phyloP scores from a whole-genome alignment of 441 rosid species.

The Syzygium syzygioides region DNA sequence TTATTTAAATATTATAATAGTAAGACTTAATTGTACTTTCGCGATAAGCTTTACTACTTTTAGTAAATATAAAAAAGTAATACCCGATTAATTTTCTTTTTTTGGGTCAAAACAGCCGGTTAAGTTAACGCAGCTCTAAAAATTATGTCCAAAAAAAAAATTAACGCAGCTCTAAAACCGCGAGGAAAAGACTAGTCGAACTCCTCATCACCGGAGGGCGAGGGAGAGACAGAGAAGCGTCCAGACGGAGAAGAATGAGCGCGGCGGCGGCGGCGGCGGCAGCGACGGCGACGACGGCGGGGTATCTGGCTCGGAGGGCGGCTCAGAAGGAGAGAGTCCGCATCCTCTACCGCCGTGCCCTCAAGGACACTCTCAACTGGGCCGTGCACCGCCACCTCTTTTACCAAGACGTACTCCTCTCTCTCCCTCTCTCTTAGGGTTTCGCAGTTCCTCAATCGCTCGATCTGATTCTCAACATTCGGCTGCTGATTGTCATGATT shows the following conservation, averaged over 20 bases:
- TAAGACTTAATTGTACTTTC: too few relatives aligned
- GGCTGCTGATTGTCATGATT: neutral
- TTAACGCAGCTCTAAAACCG: too few relatives aligned
- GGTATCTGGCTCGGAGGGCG: conserved; percentile 76
- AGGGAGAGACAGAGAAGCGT: conserved; percentile 2
- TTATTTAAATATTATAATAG: too few relatives aligned
- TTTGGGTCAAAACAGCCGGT: neutral
- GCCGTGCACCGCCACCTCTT: conserved; percentile 96
- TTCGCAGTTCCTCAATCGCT: neutral
- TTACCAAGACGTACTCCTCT: conserved; percentile 55
- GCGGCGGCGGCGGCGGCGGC: conserved; percentile 22
- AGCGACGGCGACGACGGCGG: conserved; percentile 31
- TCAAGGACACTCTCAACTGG: conserved; percentile 91
- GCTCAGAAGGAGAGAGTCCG: conserved; percentile 89
- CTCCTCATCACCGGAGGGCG: conserved; percentile 3
- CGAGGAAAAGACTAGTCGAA: neutral
- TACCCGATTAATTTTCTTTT: neutral
- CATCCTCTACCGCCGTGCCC: conserved; percentile 93
- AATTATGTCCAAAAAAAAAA: too few relatives aligned
- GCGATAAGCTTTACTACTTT: too few relatives aligned
- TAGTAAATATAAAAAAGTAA: neutral
- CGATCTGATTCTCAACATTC: neutral
- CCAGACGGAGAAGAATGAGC: conserved; percentile 49
- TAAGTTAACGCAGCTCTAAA: neutral
- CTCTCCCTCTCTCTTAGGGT: neutral